Base-by-base conservation (phyloP, 331 rosid genomes). In the Acacia concinna region DNA sequence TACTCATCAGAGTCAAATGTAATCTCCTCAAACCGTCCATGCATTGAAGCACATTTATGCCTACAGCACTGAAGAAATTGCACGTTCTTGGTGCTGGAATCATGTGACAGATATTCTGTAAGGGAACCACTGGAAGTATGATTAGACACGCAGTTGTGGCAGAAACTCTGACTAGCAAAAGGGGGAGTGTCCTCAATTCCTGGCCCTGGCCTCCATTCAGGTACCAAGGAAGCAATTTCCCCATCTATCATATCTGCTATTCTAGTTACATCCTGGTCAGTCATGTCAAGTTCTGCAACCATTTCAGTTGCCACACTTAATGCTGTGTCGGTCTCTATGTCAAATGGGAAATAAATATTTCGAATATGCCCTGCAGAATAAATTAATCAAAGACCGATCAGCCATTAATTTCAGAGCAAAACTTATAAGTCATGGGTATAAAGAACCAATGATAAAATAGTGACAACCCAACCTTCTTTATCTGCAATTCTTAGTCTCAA, bases 161-260 rank as follows among this genome's bases (percentile, higher is more conserved):
- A 89, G 38, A 81, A 32, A 59, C 57, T 72, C 59, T 86, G 92
- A 64, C 75, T 82, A 44, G 79, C 77, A 78, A 82, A 88, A 14
- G 25, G 81, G 17, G 89, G 82, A 10, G 96, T 79, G 86, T 95
- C 99, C 49, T 80, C 90, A 25, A 86, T 40, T 47, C 91, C 90
- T 59, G 91, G 91, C 47, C 90, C 97, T 3, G 81, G 72, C 52
- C 79, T 81, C 99, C 99, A 95, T 68, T 88, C 92, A 1, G 98
- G 98, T 23, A 93, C 97, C 85, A 95, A 82, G 52, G 91, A 86
- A 81, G 92, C 86, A 62, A 95, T 91, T 89, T 90, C 98, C 70
- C 98, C 96, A 79, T 95, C 98, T 56, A 95, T 95, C 97, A 90
- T 91, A 78, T 89, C 93, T 28, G 98, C 99, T 89, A 95, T 95